These are phyloP conservation scores for Calonectria multiphialidica DNA, from an alignment of 2,329 filamentous ascomycete species.

Conservation along the genomic window DNA sequence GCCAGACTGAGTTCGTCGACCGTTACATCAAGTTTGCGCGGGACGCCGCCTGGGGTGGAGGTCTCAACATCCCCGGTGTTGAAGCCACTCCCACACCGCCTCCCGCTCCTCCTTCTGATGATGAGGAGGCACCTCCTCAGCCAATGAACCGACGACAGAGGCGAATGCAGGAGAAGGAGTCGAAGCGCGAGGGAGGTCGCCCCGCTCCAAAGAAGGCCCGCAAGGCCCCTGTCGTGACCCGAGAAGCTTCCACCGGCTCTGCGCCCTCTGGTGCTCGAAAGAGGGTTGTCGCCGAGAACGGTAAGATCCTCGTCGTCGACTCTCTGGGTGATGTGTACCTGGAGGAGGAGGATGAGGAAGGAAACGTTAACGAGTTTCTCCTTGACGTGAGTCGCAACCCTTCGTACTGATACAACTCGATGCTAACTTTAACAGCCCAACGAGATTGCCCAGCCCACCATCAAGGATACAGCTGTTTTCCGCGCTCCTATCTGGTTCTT, in stretches of 20 bases:
- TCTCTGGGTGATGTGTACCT: slow-evolving; percentile 92
- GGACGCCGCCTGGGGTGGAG: slow-evolving; percentile 90
- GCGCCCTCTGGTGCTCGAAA: slow-evolving; percentile 81
- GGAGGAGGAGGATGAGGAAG: slow-evolving; percentile 92
- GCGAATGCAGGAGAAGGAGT: slow-evolving; percentile 88
- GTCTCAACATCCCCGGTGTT: slow-evolving; percentile 77
- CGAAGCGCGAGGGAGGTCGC: slow-evolving; percentile 76
- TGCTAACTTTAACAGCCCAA: slow-evolving; percentile 69
- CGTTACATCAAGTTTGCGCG: slow-evolving; percentile 92
- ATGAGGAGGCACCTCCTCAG: slow-evolving; percentile 63
- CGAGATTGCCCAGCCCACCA: slow-evolving; percentile 81
- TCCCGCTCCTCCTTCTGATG: slow-evolving; percentile 60
- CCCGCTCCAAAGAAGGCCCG: slow-evolving; percentile 61
- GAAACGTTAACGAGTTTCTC: slow-evolving; percentile 83
- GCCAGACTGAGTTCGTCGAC: slow-evolving; percentile 91
- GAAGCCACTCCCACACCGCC: slow-evolving; percentile 60
- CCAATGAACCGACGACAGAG: slow-evolving; percentile 87
- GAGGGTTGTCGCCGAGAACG: slow-evolving; percentile 92
- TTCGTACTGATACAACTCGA: not conserved
- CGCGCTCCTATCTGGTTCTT: slow-evolving; percentile 83
- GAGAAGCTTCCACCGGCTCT: slow-evolving; percentile 64
- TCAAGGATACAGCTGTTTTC: slow-evolving; percentile 86
- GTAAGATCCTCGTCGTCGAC: slow-evolving; percentile 94
- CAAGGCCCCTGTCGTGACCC: slow-evolving; percentile 49
- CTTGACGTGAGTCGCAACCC: slow-evolving; percentile 78